These are phyloP conservation scores for Chaetomium fimeti DNA, from an alignment of 495 filamentous ascomycete species.

Conservation along the genomic window DNA sequence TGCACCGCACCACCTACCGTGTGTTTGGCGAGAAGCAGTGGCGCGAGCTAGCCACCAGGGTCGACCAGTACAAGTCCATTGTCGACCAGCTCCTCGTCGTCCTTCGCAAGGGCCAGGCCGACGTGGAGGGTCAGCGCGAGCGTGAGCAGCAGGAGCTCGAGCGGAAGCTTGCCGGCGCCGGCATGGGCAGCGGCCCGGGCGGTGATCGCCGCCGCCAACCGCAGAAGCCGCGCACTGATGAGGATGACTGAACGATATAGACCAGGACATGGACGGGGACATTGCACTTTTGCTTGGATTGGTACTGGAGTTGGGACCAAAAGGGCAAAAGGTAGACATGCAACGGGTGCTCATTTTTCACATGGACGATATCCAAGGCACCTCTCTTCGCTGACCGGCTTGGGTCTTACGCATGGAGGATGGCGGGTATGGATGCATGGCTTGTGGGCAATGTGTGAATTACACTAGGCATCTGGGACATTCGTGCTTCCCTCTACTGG, in stretches of 20 bases:
- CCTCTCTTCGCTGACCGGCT: conserved; percentile 12
- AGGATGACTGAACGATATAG: conserved; percentile 44
- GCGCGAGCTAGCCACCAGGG: conserved; percentile 81
- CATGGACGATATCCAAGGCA: conserved; percentile 21
- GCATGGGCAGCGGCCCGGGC: conserved; percentile 36
- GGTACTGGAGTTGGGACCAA: conserved; percentile 27
- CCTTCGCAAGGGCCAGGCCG: conserved; percentile 73
- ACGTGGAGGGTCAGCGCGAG: conserved; percentile 57
- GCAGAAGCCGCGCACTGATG: conserved; percentile 45
- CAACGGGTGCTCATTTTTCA: conserved; percentile 15
- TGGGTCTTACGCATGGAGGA: conserved; percentile 14
- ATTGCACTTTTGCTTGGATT: conserved; percentile 22
- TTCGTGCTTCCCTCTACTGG: conserved; percentile 12
- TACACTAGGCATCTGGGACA: conserved; percentile 7
- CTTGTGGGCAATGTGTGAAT: conserved; percentile 8
- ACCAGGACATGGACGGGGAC: conserved; percentile 13
- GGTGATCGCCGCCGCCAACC: conserved; percentile 29
- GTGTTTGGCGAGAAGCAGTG: conserved; percentile 98
- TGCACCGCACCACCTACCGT: conserved; percentile 90
- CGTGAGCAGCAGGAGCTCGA: conserved; percentile 59
- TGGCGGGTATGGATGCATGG: conserved; percentile 17
- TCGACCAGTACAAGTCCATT: conserved; percentile 86
- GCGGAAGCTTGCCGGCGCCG: conserved; percentile 50
- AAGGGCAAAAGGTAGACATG: conserved; percentile 17
- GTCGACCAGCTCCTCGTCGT: conserved; percentile 71